Conservation (phyloP, 768 basidiomycete genomes). For the Kwoniella sp. region DNA sequence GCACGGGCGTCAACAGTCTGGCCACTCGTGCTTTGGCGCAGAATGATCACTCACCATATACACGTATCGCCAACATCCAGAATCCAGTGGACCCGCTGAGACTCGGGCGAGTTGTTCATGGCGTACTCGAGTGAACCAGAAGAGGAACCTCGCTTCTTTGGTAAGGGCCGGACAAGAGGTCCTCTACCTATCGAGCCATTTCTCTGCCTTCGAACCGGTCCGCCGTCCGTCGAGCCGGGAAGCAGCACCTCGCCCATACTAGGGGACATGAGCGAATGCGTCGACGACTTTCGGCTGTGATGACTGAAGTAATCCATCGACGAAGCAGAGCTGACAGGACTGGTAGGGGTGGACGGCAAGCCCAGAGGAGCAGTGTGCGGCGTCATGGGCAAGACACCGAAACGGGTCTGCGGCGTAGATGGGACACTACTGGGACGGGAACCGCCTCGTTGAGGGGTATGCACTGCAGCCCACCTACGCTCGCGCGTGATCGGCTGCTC, state of each 20-base stretch:
- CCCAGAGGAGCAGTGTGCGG: constrained; percentile 20
- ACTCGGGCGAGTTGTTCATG: constrained; percentile 10
- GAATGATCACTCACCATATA: constrained; percentile 26
- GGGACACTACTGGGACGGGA: constrained; percentile 25
- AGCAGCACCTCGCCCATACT: constrained; percentile 15
- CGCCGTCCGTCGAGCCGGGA: constrained; percentile 27
- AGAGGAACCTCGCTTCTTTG: constrained; percentile 24
- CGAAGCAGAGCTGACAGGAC: constrained; percentile 26
- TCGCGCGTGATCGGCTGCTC: constrained; percentile 20
- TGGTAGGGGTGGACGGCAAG: constrained; percentile 35
- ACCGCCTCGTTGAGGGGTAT: constrained; percentile 11
- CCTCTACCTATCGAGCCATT: constrained; percentile 27
- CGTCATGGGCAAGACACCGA: constrained; percentile 43
- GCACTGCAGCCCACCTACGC: constrained; percentile 27
- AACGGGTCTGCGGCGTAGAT: constrained; percentile 33
- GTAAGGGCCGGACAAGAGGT: constrained; percentile 23
- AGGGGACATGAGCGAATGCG: constrained; percentile 29
- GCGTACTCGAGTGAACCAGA: constrained; percentile 10
- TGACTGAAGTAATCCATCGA: constrained; percentile 38
- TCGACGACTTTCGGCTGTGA: constrained; percentile 28
- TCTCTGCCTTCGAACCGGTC: constrained; percentile 31
- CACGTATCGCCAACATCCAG: constrained; percentile 36
- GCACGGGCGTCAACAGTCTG: background rate
- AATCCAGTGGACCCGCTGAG: constrained; percentile 22
- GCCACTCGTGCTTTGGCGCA: background rate